Conservation (phyloP, 495 filamentous ascomycete genomes). For the Xanthoparmelia taractica region DNA sequence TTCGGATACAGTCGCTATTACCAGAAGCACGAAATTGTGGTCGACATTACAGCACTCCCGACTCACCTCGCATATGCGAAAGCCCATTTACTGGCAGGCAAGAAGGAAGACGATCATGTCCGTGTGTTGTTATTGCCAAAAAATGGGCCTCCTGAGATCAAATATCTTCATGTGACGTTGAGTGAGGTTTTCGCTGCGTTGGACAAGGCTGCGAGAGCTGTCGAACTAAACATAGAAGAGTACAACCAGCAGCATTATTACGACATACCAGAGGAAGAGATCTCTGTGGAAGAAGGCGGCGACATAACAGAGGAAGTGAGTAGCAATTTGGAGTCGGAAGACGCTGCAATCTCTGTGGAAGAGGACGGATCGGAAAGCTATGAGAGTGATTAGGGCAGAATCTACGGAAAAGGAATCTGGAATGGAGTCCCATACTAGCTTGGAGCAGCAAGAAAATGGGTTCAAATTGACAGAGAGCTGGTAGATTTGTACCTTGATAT, state of each 20-base stretch:
- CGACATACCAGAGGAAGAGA: too few species aligned
- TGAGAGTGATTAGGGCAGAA: neutral
- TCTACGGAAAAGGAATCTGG: too few species aligned
- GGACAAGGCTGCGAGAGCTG: neutral
- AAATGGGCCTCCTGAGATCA: neutral
- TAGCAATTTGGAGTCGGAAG: neutral
- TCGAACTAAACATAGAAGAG: neutral
- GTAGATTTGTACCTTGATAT: too few species aligned
- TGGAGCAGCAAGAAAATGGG: too few species aligned
- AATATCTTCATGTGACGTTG: neutral
- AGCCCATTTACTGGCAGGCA: neutral
- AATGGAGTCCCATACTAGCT: too few species aligned
- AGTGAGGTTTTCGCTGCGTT: neutral
- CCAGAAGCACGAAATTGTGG: neutral
- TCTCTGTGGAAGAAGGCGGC: neutral
- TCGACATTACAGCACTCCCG: neutral
- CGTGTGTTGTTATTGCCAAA: neutral
- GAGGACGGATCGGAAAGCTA: neutral
- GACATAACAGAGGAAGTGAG: neutral
- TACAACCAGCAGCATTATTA: too few species aligned
- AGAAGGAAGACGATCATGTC: neutral
- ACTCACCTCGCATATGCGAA: neutral
- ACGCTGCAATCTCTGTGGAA: neutral
- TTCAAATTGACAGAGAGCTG: too few species aligned
- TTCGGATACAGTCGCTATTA: too few species aligned